phyloP scores from a whole-genome alignment of 2,329 filamentous ascomycete genomes.

The Emergomyces pasteurianus region DNA sequence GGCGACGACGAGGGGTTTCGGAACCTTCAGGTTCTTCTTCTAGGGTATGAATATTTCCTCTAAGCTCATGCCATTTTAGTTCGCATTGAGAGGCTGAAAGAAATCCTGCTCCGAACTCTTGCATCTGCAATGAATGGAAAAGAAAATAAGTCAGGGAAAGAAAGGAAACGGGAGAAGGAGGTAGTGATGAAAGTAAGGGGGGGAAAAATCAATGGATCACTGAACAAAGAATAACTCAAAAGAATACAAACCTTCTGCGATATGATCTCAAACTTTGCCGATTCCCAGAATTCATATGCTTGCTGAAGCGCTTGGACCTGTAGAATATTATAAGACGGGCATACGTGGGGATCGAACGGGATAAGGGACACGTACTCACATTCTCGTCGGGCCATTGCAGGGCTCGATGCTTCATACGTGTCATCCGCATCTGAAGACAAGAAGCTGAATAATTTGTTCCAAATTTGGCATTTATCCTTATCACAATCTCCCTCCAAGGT shows the following conservation, averaged over 20 bases:
- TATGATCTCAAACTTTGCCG: constrained; percentile 27
- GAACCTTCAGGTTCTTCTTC: neutral
- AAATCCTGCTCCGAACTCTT: constrained; percentile 24
- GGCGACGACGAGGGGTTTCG: neutral
- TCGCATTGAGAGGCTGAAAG: constrained; percentile 27
- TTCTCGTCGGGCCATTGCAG: constrained; percentile 31
- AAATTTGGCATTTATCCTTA: constrained; percentile 25
- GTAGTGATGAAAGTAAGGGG: constrained; percentile 10
- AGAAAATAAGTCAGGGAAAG: constrained; percentile 1
- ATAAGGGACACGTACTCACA: constrained; percentile 30
- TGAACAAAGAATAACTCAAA: neutral
- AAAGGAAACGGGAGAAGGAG: constrained; percentile 6
- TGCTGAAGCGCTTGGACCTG: constrained; percentile 26
- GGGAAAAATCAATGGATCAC: neutral
- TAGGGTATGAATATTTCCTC: neutral
- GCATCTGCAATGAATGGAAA: constrained; percentile 10
- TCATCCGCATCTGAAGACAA: constrained; percentile 31
- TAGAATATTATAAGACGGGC: constrained; percentile 1
- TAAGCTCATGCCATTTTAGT: constrained; percentile 11
- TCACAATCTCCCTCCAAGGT: constrained; percentile 30
- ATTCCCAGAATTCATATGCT: constrained; percentile 27
- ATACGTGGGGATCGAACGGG: neutral
- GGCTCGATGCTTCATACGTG: constrained; percentile 22
- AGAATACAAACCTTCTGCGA: constrained; percentile 24
- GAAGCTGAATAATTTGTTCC: constrained; percentile 28